phyloP scores from a whole-genome alignment of 495 filamentous ascomycete genomes.

The Pseudoneurospora amorphoporcata region DNA sequence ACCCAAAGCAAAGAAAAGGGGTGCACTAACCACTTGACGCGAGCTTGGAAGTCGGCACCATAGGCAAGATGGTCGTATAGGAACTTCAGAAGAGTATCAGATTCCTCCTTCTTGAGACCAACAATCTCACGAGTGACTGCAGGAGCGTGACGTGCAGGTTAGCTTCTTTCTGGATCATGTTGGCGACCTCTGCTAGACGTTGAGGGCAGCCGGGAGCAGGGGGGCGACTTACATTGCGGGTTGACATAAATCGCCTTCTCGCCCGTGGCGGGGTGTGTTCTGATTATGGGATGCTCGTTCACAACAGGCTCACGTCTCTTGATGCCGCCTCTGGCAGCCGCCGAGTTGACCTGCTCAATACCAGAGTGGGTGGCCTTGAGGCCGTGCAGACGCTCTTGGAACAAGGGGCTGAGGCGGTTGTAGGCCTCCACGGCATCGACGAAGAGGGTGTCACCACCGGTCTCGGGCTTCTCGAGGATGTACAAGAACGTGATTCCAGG shows the following conservation, averaged over 20 bases:
- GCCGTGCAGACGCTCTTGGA: slow-evolving; percentile 64
- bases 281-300: slow-evolving; percentile 61
- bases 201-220: neutral
- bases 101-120: slow-evolving; percentile 68
- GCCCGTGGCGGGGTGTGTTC: slow-evolving; percentile 73
- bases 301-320: slow-evolving; percentile 61
- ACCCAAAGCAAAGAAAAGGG: no score
- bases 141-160: neutral
- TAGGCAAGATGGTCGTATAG: slow-evolving; percentile 76
- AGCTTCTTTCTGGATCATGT: neutral
- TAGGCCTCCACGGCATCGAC: slow-evolving; percentile 66
- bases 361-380: slow-evolving; percentile 69
- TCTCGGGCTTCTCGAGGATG: slow-evolving; percentile 62
- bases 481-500: slow-evolving; percentile 79
- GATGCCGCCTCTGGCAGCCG: slow-evolving; percentile 45
- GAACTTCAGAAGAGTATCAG: slow-evolving; percentile 73
- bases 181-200: neutral
- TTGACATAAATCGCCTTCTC: slow-evolving; percentile 85
- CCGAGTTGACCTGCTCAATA: slow-evolving; percentile 55
- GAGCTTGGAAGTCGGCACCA: slow-evolving; percentile 77
- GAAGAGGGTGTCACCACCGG: slow-evolving; percentile 74
- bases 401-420: slow-evolving; percentile 58
- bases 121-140: slow-evolving; percentile 62
- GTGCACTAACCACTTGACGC: slow-evolving; percentile 53
- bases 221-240: slow-evolving; percentile 62